Base-by-base conservation (phyloP, 306 rosid genomes). In the Trifolium dubium region DNA sequence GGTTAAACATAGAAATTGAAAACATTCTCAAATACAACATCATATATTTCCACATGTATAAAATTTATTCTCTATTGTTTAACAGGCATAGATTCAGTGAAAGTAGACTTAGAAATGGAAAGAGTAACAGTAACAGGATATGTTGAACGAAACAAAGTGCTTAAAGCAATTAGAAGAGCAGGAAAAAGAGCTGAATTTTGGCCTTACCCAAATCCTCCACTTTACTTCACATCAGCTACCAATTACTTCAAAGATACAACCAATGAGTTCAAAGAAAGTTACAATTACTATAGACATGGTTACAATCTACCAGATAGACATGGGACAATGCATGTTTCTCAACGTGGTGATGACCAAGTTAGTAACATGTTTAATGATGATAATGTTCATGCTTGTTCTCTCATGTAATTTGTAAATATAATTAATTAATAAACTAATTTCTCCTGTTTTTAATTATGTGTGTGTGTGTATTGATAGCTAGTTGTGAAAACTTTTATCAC, bases 351-450 rank as follows among this genome's bases (percentile, higher is more conserved):
- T 15, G 97, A 93, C 82, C 84, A 89, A 56, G 91, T 93, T 74
- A 93, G 98, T 77, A 93, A 91, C 91, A 84, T 93, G 90, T 93
- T 91, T 83, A 93, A 93, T 54, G 98, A 93, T 66, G 98, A 93
- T 55, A 93, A 93, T 71, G 98, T 93, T 50, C 61, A 93, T 67
- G 96, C 96, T 13, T 93, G 98, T 74, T 79, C 86, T 29, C 55
- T 93, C 72, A 93, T 93, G 98, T 93, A 83, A 79, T 0, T 44
- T 59, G 63, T n/a, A 49, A 44, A 14, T 31, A 28, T 23, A 9
- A 18, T 58, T 0, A 19, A 19, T 65, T 10, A 74, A 37, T 29
- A 7, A 14, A 6, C 15, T 29, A 5, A 10, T 40, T 59, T 32
- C 18, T 2, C 1, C 2, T 58, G 65, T 39, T 59, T 6, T 30